A percentile compares a stretch with the other conserved stretches of the same genome.
These are phyloP conservation scores for Xerocomellus intermedius DNA, from an alignment of 768 basidiomycete genomes.

Conservation along the genomic window DNA sequence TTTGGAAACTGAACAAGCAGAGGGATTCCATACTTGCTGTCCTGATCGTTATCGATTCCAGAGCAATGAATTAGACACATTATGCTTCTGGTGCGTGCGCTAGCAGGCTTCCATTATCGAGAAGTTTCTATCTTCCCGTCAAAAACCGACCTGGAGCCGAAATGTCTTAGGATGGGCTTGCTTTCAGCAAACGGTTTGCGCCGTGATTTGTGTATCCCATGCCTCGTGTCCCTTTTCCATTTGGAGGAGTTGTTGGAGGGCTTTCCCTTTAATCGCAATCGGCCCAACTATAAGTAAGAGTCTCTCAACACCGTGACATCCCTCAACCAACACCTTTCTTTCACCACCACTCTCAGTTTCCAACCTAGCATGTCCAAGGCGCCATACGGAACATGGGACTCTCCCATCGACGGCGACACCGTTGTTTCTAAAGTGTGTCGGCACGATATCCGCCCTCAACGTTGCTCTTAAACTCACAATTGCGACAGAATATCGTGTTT, in stretches of 20 bases:
- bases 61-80: no score
- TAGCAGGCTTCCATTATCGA: no score
- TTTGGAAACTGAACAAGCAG: no score
- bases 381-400: constrained; percentile 61
- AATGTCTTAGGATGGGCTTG: background rate
- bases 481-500: constrained; percentile 27
- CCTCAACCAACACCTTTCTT: background rate
- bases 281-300: background rate
- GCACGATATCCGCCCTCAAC: background rate
- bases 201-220: background rate
- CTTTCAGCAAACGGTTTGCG: background rate
- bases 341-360: background rate
- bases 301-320: background rate
- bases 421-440: constrained; percentile 42
- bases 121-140: background rate
- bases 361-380: constrained; percentile 23
- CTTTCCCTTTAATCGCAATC: background rate
- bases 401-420: constrained; percentile 50
- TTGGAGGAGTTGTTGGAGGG: background rate
- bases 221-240: background rate
- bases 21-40: no score
- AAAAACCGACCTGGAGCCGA: background rate
- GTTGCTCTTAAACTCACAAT: background rate
- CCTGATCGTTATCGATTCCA: no score
- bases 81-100: no score